These are phyloP conservation scores for Simmondsia chinensis DNA, from an alignment of 148 eudicot species.

Conservation along the genomic window DNA sequence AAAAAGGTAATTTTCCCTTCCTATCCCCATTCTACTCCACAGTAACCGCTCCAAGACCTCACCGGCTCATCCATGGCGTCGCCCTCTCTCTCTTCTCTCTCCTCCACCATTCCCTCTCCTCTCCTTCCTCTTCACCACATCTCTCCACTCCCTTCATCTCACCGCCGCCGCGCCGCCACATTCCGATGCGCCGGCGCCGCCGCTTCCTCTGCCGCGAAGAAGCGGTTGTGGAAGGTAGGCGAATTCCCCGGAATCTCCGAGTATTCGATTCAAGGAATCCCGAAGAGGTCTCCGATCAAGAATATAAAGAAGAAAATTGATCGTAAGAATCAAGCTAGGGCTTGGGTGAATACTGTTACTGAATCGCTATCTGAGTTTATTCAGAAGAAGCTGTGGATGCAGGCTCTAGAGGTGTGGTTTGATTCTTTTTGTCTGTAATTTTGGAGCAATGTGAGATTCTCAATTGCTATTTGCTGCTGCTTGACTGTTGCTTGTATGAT, in stretches of 20 bases:
- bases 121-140: constrained; percentile 8
- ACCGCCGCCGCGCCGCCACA: constrained; percentile 2
- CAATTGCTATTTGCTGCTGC: neutral
- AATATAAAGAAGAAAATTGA: constrained; percentile 74
- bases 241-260: constrained; percentile 54
- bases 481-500: neutral
- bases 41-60: no score
- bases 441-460: no score
- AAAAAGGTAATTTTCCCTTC: no score
- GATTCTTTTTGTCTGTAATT: neutral
- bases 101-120: constrained; percentile 33
- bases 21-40: no score
- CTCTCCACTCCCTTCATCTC: constrained; percentile 10
- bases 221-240: constrained; percentile 66
- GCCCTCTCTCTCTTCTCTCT: constrained; percentile 33
- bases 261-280: constrained; percentile 26
- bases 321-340: constrained; percentile 40
- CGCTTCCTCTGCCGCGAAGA: constrained; percentile 26
- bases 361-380: constrained; percentile 69
- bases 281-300: constrained; percentile 42
- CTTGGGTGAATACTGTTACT: constrained; percentile 88
- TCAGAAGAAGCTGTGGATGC: constrained; percentile 63
- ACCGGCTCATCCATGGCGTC: constrained; percentile 16
- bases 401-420: constrained; percentile 64
- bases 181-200: constrained; percentile 20